Evolutionary conservation across 495 filamentous ascomycete species (phyloP), one percentile per base, ranked within the genome.

Genomic region (Cetradonia linearis): DNA sequence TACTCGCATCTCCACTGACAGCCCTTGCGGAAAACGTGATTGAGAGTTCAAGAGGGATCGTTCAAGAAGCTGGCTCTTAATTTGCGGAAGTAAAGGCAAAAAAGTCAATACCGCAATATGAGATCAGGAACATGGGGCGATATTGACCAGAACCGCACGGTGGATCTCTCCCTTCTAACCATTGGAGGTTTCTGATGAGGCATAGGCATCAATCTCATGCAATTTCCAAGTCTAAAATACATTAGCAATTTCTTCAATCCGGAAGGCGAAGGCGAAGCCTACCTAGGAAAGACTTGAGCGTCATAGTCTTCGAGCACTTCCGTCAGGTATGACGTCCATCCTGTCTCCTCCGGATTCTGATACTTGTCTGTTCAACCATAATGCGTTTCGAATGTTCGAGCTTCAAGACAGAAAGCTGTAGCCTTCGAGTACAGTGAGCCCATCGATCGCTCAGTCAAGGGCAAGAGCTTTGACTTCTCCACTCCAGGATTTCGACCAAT

Each of bases 361-460:
- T 62, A 62, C 25, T 62, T 62, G 28, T 62, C 60, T 31, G 60
- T 33, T 30, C 34, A 13, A 20, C 36, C 44, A 31, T 55, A 63
- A 5, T 50, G 56, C 34, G 53, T 14, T n/a, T 14, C 20, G 30
- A 49, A 54, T 20, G 38, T 47, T 30, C 62, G 42, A 60, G 44
- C 30, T 28, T 59, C 25, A 6, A 63, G 37, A 47, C 62, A 63
- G 20, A 63, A 63, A 0, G 62, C 62, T 20, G 56, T 60, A 2
- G 62, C 62, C 58, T 44, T 38, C 7, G 28, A 59, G 20, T 63
- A 63, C 25, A 31, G 47, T 8, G 56, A 42, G 18, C 62, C 62
- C 62, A 63, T 63, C 7, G 42, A 31, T 33, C 33, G 20, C 46
- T 63, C 56, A 11, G 60, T 56, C 16, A 63, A 31, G 10, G 62